These are phyloP conservation scores for Aspergillus clavatus DNA, from an alignment of 2,329 filamentous ascomycete genomes.

Conservation along the genomic window DNA sequence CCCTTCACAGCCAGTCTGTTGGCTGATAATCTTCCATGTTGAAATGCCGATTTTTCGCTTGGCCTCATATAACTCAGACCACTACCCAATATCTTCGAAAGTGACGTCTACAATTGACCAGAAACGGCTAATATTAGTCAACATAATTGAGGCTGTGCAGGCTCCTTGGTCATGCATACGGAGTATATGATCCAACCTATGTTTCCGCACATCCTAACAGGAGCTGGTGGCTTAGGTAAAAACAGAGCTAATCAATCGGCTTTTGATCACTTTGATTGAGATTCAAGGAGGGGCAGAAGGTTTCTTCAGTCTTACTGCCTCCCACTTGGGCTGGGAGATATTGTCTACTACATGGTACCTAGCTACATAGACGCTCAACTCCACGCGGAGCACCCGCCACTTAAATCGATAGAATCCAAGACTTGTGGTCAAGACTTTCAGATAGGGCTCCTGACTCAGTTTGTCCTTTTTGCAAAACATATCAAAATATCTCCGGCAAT, in stretches of 20 bases:
- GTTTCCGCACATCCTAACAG: conserved; percentile 20
- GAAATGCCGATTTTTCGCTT: conserved; percentile 5
- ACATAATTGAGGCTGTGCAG: conserved; percentile 29
- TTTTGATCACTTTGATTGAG: no score
- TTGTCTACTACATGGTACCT: no score
- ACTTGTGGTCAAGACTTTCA: not conserved
- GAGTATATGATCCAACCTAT: conserved; percentile 5
- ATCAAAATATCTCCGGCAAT: no score
- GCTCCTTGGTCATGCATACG: conserved; percentile 8
- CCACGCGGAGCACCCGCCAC: not conserved
- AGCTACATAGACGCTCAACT: not conserved
- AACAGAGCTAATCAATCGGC: no score
- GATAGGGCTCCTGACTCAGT: no score
- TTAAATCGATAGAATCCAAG: not conserved
- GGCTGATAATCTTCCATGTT: no score
- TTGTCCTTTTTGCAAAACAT: no score
- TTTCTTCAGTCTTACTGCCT: no score
- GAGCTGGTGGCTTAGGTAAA: conserved; percentile 19
- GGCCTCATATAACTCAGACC: conserved; percentile 1
- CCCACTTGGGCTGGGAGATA: not conserved
- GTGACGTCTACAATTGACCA: conserved; percentile 14
- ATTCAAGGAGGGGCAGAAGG: not conserved
- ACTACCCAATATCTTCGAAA: not conserved
- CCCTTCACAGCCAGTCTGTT: conserved; percentile 2
- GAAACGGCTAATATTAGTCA: conserved; percentile 7